Evolutionary conservation across 805 yeast species (phyloP).

Genomic region (Ogataea degrootiae): DNA sequence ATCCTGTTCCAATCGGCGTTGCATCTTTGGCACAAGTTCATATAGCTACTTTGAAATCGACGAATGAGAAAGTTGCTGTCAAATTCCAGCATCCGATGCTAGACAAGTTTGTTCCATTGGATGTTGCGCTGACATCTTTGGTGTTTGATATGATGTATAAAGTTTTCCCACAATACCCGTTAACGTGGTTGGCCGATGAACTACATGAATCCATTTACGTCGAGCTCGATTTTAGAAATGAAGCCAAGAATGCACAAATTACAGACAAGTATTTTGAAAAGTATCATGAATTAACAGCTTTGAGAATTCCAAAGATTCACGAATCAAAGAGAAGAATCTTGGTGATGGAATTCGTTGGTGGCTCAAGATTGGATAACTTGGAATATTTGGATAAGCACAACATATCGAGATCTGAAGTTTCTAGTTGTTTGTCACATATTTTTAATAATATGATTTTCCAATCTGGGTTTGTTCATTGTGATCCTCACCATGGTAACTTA

Average conservation of each 20-base stretch:
- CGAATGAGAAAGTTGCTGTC: slow-evolving; percentile 75
- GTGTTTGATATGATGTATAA: slow-evolving; percentile 71
- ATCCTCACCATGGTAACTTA: slow-evolving; percentile 96
- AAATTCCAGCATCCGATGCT: slow-evolving; percentile 92
- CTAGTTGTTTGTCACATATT: slow-evolving; percentile 80
- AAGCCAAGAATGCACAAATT: slow-evolving; percentile 73
- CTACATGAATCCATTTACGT: slow-evolving; percentile 78
- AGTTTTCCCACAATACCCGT: slow-evolving; percentile 89
- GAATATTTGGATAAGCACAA: slow-evolving; percentile 54
- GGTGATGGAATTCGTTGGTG: slow-evolving; percentile 82
- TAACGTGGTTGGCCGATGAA: slow-evolving; percentile 95
- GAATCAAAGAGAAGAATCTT: slow-evolving; percentile 67
- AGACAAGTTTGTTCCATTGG: slow-evolving; percentile 85
- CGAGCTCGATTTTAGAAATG: slow-evolving; percentile 86
- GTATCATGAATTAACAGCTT: slow-evolving; percentile 59
- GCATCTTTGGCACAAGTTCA: slow-evolving; percentile 98
- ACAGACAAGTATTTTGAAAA: slow-evolving; percentile 64
- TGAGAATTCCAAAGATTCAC: slow-evolving; percentile 69
- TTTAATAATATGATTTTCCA: slow-evolving; percentile 95
- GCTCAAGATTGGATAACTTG: slow-evolving; percentile 78
- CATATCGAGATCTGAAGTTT: slow-evolving; percentile 74
- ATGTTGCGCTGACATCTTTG: slow-evolving; percentile 67
- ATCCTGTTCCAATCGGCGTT: slow-evolving; percentile 79
- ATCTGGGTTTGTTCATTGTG: slow-evolving; percentile 91
- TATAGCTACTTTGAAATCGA: slow-evolving; percentile 53